A percentile compares a stretch with the other conserved stretches of the same genome.
Conservation (phyloP, 2,329 filamentous ascomycete species). For the Fusarium ambrosium region DNA sequence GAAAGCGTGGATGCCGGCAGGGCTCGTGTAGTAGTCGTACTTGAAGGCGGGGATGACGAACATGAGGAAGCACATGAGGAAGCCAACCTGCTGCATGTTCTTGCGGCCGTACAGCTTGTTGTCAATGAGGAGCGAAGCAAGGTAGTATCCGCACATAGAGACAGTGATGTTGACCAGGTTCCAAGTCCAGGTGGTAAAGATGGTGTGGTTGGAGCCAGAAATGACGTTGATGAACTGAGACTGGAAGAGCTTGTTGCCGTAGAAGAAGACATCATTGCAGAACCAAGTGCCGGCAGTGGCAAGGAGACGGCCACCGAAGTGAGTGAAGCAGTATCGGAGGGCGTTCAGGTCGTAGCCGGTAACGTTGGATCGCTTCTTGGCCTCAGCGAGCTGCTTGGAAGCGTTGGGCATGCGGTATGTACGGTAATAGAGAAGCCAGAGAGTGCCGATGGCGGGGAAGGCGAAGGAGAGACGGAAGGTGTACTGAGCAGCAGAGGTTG, state of each 20-base stretch:
- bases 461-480: conserved; percentile 94
- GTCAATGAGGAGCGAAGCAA: conserved; percentile 90
- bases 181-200: conserved; percentile 92
- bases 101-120: conserved; percentile 97
- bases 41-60: conserved; percentile 93
- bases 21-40: conserved; percentile 83
- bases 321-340: conserved; percentile 79
- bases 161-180: conserved; percentile 93
- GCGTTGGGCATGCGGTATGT: conserved; percentile 94
- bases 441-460: conserved; percentile 88
- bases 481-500: conserved; percentile 82
- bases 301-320: conserved; percentile 88
- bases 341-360: conserved; percentile 94
- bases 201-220: conserved; percentile 74
- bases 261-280: conserved; percentile 98
- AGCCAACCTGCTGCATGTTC: conserved; percentile 95
- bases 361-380: conserved; percentile 88
- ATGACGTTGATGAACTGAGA: conserved; percentile 89
- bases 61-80: conserved; percentile 92
- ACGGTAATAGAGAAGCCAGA: conserved; percentile 97
- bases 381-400: conserved; percentile 82
- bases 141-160: conserved; percentile 88
- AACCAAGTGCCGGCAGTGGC: conserved; percentile 94
- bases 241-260: conserved; percentile 99
- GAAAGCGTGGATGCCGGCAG: conserved; percentile 84